phyloP scores from a whole-genome alignment of 352 stramenopile species.

The Globisporangium mamillatum region DNA sequence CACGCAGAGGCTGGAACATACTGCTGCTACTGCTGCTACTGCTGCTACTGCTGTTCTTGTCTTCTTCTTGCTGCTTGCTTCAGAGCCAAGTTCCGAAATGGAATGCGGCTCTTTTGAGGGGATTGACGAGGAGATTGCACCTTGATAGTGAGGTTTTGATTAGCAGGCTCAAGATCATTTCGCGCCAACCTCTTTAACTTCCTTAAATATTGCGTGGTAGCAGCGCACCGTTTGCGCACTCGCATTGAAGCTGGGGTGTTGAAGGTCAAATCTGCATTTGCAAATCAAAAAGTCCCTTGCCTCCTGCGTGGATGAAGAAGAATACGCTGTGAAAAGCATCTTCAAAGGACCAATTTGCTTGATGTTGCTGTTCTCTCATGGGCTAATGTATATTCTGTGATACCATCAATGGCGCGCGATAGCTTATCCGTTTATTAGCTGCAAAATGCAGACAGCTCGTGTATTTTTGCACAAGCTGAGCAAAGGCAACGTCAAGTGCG shows the following conservation, averaged over 20 bases:
- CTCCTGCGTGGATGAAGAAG: neutral
- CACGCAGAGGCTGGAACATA: slow-evolving; percentile 30
- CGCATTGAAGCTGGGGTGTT: neutral
- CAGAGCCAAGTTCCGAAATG: neutral
- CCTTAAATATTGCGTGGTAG: too few species aligned
- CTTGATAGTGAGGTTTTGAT: neutral
- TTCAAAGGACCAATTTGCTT: neutral
- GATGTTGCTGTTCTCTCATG: neutral
- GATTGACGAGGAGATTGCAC: neutral
- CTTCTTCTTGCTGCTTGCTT: neutral
- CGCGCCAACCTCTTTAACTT: too few species aligned
- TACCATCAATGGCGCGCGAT: neutral
- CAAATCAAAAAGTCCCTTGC: neutral
- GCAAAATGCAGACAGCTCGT: neutral
- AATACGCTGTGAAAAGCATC: neutral
- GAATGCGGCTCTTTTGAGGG: neutral
- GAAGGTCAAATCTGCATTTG: neutral
- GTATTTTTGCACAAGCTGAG: too few species aligned
- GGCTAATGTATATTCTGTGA: too few species aligned
- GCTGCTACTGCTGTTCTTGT: neutral
- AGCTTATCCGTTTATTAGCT: neutral
- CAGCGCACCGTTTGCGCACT: too few species aligned
- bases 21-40: neutral
- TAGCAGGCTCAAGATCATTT: neutral
- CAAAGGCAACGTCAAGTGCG: too few species aligned